Conservation (phyloP, 495 filamentous ascomycete genomes). For the Aspergillus ellipticus region DNA sequence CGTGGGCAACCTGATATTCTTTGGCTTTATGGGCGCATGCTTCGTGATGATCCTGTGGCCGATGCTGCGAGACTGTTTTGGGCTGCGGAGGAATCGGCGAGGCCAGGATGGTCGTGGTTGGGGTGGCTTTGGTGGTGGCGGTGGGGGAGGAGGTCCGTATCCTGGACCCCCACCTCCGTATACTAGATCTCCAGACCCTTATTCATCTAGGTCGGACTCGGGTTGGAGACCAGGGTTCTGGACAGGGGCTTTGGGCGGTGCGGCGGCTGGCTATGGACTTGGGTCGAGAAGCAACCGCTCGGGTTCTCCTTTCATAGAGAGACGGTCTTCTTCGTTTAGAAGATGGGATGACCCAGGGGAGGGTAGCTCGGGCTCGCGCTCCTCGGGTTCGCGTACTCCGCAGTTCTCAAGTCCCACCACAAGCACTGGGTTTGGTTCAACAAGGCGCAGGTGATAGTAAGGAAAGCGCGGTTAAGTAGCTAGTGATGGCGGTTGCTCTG, state of each 20-base stretch:
- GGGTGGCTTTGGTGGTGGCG: constrained; percentile 44
- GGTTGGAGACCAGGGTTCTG: constrained; percentile 87
- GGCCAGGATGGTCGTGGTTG: constrained; percentile 47
- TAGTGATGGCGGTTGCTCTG: not conserved
- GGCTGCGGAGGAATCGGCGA: constrained; percentile 13
- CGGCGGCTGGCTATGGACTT: constrained; percentile 65
- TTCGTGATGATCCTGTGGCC: constrained; percentile 30
- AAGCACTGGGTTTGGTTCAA: constrained; percentile 89
- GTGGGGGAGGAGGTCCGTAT: constrained; percentile 44
- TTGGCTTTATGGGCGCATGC: constrained; percentile 44
- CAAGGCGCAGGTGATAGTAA: constrained; percentile 59
- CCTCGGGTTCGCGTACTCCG: constrained; percentile 42
- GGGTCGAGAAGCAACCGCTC: constrained; percentile 47
- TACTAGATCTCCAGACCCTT: constrained; percentile 29
- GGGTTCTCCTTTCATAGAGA: constrained; percentile 12
- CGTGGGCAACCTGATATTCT: constrained; percentile 40
- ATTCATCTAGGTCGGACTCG: constrained; percentile 22
- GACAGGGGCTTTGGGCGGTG: constrained; percentile 70
- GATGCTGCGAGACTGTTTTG: constrained; percentile 21
- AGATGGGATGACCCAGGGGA: constrained; percentile 37
- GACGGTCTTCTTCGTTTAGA: constrained; percentile 21
- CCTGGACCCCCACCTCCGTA: constrained; percentile 62
- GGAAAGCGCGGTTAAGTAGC: not conserved
- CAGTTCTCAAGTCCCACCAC: constrained; percentile 55
- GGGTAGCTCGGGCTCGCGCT: constrained; percentile 45